phyloP scores from a whole-genome alignment of 2,329 filamentous ascomycete species.

The Podosphaera fusca region DNA sequence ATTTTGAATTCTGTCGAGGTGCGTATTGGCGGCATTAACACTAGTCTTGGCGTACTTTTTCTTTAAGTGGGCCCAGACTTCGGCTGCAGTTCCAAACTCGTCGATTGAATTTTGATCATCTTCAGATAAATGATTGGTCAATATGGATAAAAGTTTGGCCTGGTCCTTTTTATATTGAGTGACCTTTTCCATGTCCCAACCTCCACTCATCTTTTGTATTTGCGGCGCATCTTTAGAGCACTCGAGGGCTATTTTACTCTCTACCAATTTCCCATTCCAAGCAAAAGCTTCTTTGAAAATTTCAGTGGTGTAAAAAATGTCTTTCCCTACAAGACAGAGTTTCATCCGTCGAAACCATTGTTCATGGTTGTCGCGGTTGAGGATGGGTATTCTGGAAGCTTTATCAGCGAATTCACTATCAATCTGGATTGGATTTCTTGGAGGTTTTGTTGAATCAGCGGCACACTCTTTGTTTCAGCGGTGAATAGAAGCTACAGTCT shows the following conservation, averaged over 20 bases:
- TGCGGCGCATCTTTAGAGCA: too few species aligned
- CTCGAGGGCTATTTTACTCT: not conserved
- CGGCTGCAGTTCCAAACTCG: not conserved
- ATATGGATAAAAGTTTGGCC: not conserved
- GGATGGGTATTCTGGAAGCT: not conserved
- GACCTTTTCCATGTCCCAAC: not conserved
- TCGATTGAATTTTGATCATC: not conserved
- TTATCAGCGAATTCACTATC: not conserved
- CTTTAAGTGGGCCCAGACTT: not conserved
- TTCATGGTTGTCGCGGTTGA: constrained; percentile 1
- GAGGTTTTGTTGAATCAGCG: not conserved
- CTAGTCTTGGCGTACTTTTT: not conserved
- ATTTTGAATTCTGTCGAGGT: not conserved
- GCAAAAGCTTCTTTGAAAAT: not conserved
- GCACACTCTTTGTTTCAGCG: too few species aligned
- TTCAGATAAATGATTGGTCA: not conserved
- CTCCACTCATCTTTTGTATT: not conserved
- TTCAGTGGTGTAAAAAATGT: constrained; percentile 1
- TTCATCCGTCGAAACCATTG: not conserved
- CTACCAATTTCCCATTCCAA: not conserved
- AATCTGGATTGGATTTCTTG: not conserved
- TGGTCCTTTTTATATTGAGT: not conserved
- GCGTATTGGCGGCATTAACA: not conserved
- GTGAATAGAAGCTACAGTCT: too few species aligned
- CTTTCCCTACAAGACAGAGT: not conserved